These are phyloP conservation scores for Metschnikowia amazonensis DNA, from an alignment of 805 yeast genomes.

Conservation along the genomic window DNA sequence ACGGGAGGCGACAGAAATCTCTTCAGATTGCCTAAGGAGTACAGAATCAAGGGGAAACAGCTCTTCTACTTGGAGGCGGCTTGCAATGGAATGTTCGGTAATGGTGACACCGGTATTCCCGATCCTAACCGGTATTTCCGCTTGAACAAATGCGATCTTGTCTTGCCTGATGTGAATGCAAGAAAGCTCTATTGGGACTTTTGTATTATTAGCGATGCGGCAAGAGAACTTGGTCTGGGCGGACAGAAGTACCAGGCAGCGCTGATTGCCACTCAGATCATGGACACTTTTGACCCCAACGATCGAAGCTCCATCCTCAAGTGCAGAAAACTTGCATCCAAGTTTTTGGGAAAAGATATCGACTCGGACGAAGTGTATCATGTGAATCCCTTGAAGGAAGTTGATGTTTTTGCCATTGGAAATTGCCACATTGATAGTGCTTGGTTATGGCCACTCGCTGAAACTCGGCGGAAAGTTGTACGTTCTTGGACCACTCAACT, in stretches of 20 bases:
- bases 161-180: slow-evolving; percentile 78
- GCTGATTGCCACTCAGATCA: slow-evolving; percentile 72
- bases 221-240: slow-evolving; percentile 69
- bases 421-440: slow-evolving; percentile 98
- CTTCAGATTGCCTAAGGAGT: slow-evolving; percentile 54
- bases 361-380: slow-evolving; percentile 58
- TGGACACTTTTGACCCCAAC: slow-evolving; percentile 75
- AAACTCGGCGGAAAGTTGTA: slow-evolving; percentile 86
- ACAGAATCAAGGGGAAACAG: slow-evolving; percentile 48
- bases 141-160: slow-evolving; percentile 68
- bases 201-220: slow-evolving; percentile 87
- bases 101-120: slow-evolving; percentile 62
- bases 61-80: slow-evolving; percentile 81
- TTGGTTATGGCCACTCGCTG: slow-evolving; percentile 99
- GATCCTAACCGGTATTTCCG: slow-evolving; percentile 69
- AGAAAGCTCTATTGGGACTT: slow-evolving; percentile 75
- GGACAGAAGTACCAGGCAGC: slow-evolving; percentile 80
- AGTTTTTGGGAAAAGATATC: slow-evolving; percentile 60
- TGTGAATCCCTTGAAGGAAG: slow-evolving; percentile 32
- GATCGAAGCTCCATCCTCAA: slow-evolving; percentile 53
- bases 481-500: slow-evolving; percentile 95
- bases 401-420: slow-evolving; percentile 81
- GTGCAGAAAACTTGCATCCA: slow-evolving; percentile 65
- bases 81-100: slow-evolving; percentile 92
- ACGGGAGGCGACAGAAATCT: slow-evolving; percentile 83